Percentiles rank a stretch among this genome's conserved stretches.
Evolutionary conservation across 2,329 filamentous ascomycete species (phyloP).

Genomic region (Chaetomium globosum): DNA sequence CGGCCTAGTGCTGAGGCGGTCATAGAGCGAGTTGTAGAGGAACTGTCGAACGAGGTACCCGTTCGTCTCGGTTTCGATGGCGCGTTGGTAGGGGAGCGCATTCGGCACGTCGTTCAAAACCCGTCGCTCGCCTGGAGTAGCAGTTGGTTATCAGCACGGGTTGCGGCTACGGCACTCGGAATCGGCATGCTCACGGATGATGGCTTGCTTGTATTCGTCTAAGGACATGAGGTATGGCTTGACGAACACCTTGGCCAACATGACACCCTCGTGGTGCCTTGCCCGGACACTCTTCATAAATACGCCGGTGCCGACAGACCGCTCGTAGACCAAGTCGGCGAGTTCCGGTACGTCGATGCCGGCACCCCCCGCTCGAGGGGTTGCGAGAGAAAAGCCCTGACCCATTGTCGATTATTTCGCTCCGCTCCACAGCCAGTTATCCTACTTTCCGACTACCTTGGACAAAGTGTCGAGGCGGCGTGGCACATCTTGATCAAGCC

Average conservation of each 20-base stretch:
- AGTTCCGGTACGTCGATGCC: slow-evolving; percentile 94
- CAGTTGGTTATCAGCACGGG: slow-evolving; percentile 19
- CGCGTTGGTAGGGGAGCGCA: slow-evolving; percentile 83
- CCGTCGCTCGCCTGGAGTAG: slow-evolving; percentile 70
- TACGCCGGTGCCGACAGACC: slow-evolving; percentile 83
- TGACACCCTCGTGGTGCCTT: slow-evolving; percentile 84
- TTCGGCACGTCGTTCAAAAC: slow-evolving; percentile 83
- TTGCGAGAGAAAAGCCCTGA: slow-evolving; percentile 92
- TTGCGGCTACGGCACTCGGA: neutral
- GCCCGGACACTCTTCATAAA: slow-evolving; percentile 98
- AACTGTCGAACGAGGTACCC: slow-evolving; percentile 94
- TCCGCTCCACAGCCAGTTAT: slow-evolving; percentile 12
- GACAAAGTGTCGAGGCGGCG: slow-evolving; percentile 12
- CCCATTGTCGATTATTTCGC: slow-evolving; percentile 65
- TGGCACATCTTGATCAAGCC: slow-evolving; percentile 31
- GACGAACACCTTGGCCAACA: slow-evolving; percentile 91
- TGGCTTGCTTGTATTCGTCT: slow-evolving; percentile 73
- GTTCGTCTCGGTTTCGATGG: slow-evolving; percentile 87
- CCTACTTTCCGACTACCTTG: slow-evolving; percentile 33
- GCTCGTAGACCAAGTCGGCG: slow-evolving; percentile 87
- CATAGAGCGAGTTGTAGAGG: slow-evolving; percentile 94
- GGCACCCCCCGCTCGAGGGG: slow-evolving; percentile 85
- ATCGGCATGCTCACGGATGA: slow-evolving; percentile 62
- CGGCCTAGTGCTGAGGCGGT: slow-evolving; percentile 91
- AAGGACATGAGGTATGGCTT: slow-evolving; percentile 88